Conservation (phyloP, 2,329 filamentous ascomycete species). For the Apiospora rasikravindrae region DNA sequence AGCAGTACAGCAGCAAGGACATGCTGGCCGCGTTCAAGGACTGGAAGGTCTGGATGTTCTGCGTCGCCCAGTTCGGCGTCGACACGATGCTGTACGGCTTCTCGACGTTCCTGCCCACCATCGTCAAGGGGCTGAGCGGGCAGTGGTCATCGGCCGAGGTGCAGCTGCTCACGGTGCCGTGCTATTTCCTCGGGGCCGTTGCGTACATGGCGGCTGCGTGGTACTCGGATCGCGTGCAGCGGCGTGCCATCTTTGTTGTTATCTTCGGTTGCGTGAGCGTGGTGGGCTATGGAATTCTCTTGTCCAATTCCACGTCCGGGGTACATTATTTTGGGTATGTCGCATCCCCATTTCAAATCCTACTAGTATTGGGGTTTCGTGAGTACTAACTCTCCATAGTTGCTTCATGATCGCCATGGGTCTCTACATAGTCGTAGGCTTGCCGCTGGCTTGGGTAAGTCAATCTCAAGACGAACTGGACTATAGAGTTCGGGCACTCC, state of each 20-base stretch:
- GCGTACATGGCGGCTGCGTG: slow-evolving; percentile 70
- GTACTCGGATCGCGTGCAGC: slow-evolving; percentile 71
- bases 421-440: slow-evolving; percentile 65
- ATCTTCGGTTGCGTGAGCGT: slow-evolving; percentile 67
- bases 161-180: slow-evolving; percentile 79
- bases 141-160: slow-evolving; percentile 67
- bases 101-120: slow-evolving; percentile 79
- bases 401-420: slow-evolving; percentile 79
- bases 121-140: slow-evolving; percentile 70
- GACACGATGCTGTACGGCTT: slow-evolving; percentile 80
- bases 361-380: no score
- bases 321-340: slow-evolving; percentile 70
- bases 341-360: no score
- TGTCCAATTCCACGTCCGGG: slow-evolving; percentile 62
- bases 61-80: slow-evolving; percentile 71
- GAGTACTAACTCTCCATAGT: slow-evolving; percentile 35
- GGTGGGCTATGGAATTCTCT: slow-evolving; percentile 70
- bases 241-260: slow-evolving; percentile 68
- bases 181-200: slow-evolving; percentile 74
- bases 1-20: slow-evolving; percentile 60
- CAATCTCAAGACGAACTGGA: not conserved
- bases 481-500: not conserved
- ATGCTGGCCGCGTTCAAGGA: slow-evolving; percentile 71
- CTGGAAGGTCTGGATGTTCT: slow-evolving; percentile 78
- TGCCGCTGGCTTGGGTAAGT: slow-evolving; percentile 60